Conservation (phyloP, 768 basidiomycete genomes). For the Boletus huronensis region DNA sequence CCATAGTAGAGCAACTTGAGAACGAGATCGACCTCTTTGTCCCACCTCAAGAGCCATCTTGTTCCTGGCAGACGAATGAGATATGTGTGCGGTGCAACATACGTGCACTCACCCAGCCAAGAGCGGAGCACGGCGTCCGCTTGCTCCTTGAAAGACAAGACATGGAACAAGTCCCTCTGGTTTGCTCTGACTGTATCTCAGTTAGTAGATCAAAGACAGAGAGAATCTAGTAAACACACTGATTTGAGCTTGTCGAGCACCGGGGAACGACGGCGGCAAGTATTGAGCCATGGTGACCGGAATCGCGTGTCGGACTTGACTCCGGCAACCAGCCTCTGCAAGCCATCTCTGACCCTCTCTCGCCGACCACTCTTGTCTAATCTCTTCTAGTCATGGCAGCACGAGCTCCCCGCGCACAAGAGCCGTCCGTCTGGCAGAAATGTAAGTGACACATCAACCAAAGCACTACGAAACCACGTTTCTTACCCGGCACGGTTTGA, state of each 20-base stretch:
- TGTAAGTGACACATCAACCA: constrained; percentile 39
- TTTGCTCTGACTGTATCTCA: constrained; percentile 67
- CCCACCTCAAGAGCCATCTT: constrained; percentile 75
- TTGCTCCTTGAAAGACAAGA: constrained; percentile 71
- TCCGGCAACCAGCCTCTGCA: background rate
- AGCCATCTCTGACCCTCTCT: background rate
- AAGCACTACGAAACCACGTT: background rate
- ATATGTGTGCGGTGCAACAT: constrained; percentile 1
- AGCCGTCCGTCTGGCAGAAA: constrained; percentile 74
- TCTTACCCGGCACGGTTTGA: constrained; percentile 10
- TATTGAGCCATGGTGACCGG: constrained; percentile 15
- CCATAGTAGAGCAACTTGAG: constrained; percentile 71
- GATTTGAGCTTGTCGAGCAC: constrained; percentile 82
- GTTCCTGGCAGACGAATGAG: constrained; percentile 51
- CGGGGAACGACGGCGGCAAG: constrained; percentile 57
- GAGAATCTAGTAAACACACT: constrained; percentile 46
- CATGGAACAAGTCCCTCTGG: constrained; percentile 78
- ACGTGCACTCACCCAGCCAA: constrained; percentile 60
- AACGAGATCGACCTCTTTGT: constrained; percentile 70
- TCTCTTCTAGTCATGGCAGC: constrained; percentile 24
- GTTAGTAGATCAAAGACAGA: constrained; percentile 4
- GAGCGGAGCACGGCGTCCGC: constrained; percentile 69
- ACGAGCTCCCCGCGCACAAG: constrained; percentile 39
- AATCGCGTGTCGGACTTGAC: constrained; percentile 4
- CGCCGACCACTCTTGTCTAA: background rate